phyloP scores from a whole-genome alignment of 2,329 filamentous ascomycete species.

The Seiridium unicorne region DNA sequence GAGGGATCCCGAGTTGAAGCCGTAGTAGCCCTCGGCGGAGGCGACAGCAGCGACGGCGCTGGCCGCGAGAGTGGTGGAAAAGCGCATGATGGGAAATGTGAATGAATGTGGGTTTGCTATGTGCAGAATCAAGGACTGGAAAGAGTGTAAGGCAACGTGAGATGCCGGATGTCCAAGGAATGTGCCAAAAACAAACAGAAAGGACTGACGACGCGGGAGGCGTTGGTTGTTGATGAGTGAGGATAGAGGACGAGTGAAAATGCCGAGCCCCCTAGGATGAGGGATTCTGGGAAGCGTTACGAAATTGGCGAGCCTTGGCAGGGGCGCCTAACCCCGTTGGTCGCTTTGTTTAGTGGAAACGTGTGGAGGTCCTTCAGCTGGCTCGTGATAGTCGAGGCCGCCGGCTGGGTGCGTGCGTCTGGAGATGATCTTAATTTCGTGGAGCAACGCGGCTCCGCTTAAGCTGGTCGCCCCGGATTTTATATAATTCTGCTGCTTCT shows the following conservation, averaged over 20 bases:
- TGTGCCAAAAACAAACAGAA: background rate
- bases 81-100: constrained; percentile 35
- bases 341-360: constrained; percentile 2
- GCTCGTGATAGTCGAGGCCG: background rate
- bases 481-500: no score
- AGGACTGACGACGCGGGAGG: no score
- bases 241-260: background rate
- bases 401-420: background rate
- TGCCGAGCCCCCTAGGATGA: background rate
- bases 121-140: background rate
- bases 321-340: constrained; percentile 2
- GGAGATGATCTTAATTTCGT: background rate
- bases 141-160: background rate
- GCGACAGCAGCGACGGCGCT: constrained; percentile 30
- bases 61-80: constrained; percentile 33
- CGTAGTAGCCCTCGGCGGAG: constrained; percentile 44
- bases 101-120: constrained; percentile 1
- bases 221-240: background rate
- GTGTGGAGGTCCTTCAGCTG: background rate
- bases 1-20: constrained; percentile 52
- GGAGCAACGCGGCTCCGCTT: background rate
- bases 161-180: background rate
- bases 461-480: no score
- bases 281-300: background rate
- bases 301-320: constrained; percentile 3